Percentiles rank a stretch among this genome's conserved stretches.
phyloP scores from a whole-genome alignment of 2,329 filamentous ascomycete species.

The Xylariaceae sp. region DNA sequence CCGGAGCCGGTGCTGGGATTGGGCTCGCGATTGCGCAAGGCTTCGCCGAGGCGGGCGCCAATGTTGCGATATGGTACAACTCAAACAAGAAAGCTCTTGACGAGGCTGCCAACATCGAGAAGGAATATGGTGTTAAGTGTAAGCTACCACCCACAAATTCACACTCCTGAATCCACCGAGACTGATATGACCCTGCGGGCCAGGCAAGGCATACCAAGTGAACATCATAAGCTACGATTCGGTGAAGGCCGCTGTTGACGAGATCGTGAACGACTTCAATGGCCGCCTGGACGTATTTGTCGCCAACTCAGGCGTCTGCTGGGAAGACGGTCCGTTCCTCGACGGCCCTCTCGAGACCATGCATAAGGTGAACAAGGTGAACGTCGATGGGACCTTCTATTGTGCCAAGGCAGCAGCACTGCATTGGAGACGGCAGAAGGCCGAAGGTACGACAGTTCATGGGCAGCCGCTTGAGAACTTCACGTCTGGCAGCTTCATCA shows the following conservation, averaged over 20 bases:
- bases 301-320: conserved; percentile 73
- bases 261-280: conserved; percentile 62
- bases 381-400: conserved; percentile 75
- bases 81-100: conserved; percentile 61
- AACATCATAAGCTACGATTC: conserved; percentile 52
- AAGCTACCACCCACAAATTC: conserved; percentile 23
- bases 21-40: conserved; percentile 61
- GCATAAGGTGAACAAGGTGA: conserved; percentile 63
- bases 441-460: conserved; percentile 58
- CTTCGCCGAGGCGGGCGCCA: conserved; percentile 65
- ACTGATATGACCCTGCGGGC: too few species aligned
- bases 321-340: conserved; percentile 64
- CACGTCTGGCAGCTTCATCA: conserved; percentile 66
- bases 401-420: conserved; percentile 66
- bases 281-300: conserved; percentile 74
- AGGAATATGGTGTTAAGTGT: conserved; percentile 65
- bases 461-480: conserved; percentile 59
- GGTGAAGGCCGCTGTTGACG: conserved; percentile 46
- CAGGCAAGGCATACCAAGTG: conserved; percentile 59
- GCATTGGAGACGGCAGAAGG: conserved; percentile 67
- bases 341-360: conserved; percentile 62
- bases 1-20: conserved; percentile 54
- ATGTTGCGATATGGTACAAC: conserved; percentile 71
- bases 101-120: conserved; percentile 59
- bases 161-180: too few species aligned